Base-by-base conservation (phyloP, 306 rosid species). In the Calophaca sinica region DNA sequence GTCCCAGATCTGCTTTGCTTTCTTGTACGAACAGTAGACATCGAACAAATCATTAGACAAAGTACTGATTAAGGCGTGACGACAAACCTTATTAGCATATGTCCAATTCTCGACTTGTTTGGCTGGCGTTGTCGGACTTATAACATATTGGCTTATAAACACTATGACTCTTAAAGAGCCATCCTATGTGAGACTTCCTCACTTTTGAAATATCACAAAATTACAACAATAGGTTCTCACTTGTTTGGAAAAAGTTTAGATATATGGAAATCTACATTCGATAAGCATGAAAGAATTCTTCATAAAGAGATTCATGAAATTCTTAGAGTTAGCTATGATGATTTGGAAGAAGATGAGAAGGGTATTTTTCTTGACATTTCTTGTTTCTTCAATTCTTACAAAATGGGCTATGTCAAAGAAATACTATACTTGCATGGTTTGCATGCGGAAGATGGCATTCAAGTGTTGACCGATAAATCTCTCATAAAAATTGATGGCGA, bases 381-480 rank as follows among this genome's bases (percentile, higher is more conserved):
- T 3, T 67, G 59, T 67, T 67, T 67, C 73, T 67, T 67, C 29
- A 66, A 68, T 42, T 68, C 59, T 48, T 68, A 68, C 5, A 9
- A 68, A 48, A 68, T 68, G 9, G 5, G 31, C 7, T 49, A 68
- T n/a, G 59, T 68, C 29, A 68, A 49, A 31, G 59, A 48, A 31
- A 46, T 66, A 66, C 26, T 66, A 46, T 46, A 46, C 39, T 6
- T 29, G 1, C 72, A 29, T 46, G 41, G 72, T 29, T 66, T 64
- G 28, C 15, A 64, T 26, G 70, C 54, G 20, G 70, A 64, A 28
- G 13, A 2, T 64, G 70, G 53, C 2, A 44, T 64, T 4, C 15
- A 44, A 64, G 70, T 9, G 20, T 9, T 64, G 6, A 64, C 5
- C 9, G 53, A 42, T 48, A 66, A 66, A 66, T 66, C 45, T 49